Conservation (phyloP, 2,329 filamentous ascomycete species). For the Beauveria brongniartii region DNA sequence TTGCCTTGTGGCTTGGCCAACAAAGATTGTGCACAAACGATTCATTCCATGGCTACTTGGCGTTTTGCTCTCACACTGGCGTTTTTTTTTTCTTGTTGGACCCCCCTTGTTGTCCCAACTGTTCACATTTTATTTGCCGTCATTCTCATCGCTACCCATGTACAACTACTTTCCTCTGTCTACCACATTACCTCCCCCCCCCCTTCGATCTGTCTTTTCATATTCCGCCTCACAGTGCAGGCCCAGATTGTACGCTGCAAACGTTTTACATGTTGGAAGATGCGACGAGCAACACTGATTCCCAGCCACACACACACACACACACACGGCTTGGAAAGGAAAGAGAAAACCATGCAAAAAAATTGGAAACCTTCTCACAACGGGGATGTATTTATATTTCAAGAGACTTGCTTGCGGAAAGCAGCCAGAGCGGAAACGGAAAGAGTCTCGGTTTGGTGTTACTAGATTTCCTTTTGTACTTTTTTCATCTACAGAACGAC, state of each 20-base stretch:
- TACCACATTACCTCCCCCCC: background rate
- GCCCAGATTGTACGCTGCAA: background rate
- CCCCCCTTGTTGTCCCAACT: background rate
- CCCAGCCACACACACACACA: background rate
- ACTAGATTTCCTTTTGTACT: slow-evolving; percentile 9
- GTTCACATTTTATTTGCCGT: background rate
- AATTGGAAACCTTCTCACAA: background rate
- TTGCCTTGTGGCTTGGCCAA: background rate
- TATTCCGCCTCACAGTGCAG: background rate
- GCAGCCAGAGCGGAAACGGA: background rate
- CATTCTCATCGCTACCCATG: slow-evolving; percentile 19
- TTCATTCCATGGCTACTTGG: slow-evolving; percentile 6
- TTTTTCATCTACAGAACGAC: slow-evolving; percentile 5
- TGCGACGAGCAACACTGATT: background rate
- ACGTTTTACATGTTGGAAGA: background rate
- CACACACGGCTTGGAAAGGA: background rate
- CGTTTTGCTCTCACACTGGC: slow-evolving; percentile 3
- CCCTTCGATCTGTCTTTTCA: background rate
- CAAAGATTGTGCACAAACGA: background rate
- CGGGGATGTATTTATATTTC: slow-evolving; percentile 3
- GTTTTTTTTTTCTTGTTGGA: slow-evolving; percentile 1
- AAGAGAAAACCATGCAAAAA: background rate
- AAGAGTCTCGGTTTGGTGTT: slow-evolving; percentile 4
- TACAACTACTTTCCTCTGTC: slow-evolving; percentile 26
- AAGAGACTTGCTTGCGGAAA: slow-evolving; percentile 8